Conservation (phyloP, 2,329 filamentous ascomycete species). For the Aspergillus chevalieri region DNA sequence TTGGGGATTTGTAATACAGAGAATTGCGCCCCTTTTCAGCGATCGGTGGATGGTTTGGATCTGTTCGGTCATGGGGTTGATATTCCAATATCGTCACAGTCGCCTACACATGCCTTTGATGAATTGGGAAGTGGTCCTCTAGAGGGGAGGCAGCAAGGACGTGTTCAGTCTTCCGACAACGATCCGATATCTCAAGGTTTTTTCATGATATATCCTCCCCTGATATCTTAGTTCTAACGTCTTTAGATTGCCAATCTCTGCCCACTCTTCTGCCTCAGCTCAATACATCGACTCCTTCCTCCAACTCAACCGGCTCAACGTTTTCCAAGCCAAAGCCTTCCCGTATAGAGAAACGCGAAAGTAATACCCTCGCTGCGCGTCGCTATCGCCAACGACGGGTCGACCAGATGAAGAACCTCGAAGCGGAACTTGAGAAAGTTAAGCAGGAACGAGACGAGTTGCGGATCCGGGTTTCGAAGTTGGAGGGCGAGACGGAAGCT, state of each 20-base stretch:
- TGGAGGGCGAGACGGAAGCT: constrained; percentile 32
- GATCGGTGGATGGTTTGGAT: background rate
- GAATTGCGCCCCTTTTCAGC: background rate
- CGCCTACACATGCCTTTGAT: background rate
- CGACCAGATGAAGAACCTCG: constrained; percentile 27
- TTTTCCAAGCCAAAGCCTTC: constrained; percentile 1
- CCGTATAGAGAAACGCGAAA: constrained; percentile 27
- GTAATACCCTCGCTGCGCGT: constrained; percentile 32
- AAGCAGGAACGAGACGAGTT: constrained; percentile 31
- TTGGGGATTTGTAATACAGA: background rate
- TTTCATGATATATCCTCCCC: background rate
- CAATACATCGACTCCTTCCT: background rate
- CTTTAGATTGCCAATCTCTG: background rate
- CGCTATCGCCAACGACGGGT: constrained; percentile 31
- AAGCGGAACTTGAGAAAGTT: constrained; percentile 26
- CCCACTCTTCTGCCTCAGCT: background rate
- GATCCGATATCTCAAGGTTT: background rate
- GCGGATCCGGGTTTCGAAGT: constrained; percentile 28
- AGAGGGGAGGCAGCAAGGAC: background rate
- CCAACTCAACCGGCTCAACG: background rate
- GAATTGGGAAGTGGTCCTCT: background rate
- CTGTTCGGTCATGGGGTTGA: background rate
- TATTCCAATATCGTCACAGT: background rate
- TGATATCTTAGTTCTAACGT: background rate
- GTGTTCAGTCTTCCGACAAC: background rate